Percentiles rank a stretch among this genome's conserved stretches.
Evolutionary conservation across 2,329 filamentous ascomycete genomes (phyloP).

Genomic region (Tolypocladium tropicale): DNA sequence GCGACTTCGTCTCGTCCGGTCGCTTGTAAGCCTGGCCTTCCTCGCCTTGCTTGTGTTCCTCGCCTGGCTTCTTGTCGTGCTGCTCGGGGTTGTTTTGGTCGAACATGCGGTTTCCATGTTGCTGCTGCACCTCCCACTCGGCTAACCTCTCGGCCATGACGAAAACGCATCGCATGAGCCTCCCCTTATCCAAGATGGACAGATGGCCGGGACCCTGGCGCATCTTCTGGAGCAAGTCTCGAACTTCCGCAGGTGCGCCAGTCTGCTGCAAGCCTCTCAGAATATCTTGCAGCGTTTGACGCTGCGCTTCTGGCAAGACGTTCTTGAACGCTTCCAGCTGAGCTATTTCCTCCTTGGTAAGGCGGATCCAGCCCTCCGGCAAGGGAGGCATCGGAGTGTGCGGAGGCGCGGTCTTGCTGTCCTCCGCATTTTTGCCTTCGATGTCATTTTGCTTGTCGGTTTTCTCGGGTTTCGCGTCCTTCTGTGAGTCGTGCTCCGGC

Average conservation of each 20-base stretch:
- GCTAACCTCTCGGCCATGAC: conserved; percentile 24
- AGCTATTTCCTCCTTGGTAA: conserved; percentile 35
- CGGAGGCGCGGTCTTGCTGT: conserved; percentile 11
- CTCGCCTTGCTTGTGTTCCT: conserved; percentile 9
- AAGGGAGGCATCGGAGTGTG: conserved; percentile 21
- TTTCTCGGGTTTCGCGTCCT: conserved; percentile 7
- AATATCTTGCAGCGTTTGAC: conserved; percentile 46
- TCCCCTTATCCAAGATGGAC: conserved; percentile 26
- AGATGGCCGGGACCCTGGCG: conserved; percentile 44
- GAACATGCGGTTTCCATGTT: conserved; percentile 10
- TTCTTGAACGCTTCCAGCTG: conserved; percentile 50
- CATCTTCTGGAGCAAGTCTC: conserved; percentile 45
- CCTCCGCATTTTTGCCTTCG: conserved; percentile 7
- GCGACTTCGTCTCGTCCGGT: conserved; percentile 11
- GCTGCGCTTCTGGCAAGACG: conserved; percentile 52
- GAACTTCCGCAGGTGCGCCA: conserved; percentile 60
- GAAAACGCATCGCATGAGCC: conserved; percentile 25
- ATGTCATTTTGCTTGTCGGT: conserved; percentile 10
- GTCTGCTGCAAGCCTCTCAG: conserved; percentile 53
- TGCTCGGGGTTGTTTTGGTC: conserved; percentile 12
- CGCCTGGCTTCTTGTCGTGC: conserved; percentile 9
- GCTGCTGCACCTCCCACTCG: conserved; percentile 15
- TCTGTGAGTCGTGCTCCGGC: conserved; percentile 23
- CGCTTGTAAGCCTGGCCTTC: conserved; percentile 8
- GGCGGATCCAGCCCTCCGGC: conserved; percentile 35